Percentiles rank a stretch among this genome's conserved stretches.
phyloP scores from a whole-genome alignment of 306 rosid species.

The Geum urbanum region DNA sequence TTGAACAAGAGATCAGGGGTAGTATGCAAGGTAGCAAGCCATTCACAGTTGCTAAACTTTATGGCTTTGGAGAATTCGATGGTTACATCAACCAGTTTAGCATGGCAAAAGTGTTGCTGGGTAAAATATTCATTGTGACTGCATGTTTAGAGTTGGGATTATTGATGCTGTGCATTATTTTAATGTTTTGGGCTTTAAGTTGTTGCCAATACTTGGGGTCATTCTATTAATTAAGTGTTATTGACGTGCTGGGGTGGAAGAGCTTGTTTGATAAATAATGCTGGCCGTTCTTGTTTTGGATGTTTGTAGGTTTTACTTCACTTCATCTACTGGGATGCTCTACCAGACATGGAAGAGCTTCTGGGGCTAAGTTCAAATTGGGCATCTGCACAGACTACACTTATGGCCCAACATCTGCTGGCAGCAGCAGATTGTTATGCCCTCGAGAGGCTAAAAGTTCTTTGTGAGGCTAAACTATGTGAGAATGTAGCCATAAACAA shows the following conservation, averaged over 20 bases:
- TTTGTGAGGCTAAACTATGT: conserved; percentile 60
- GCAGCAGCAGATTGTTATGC: conserved; percentile 76
- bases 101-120: background rate
- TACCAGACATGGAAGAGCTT: conserved; percentile 59
- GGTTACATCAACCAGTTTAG: background rate
- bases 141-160: background rate
- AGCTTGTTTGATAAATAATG: conserved; percentile 1
- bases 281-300: conserved; percentile 9
- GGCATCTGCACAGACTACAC: conserved; percentile 36
- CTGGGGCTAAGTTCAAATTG: conserved; percentile 43
- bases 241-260: background rate
- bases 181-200: background rate
- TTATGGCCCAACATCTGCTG: conserved; percentile 65
- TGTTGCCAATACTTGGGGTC: background rate
- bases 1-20: background rate
- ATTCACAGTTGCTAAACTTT: background rate
- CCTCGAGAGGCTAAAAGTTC: conserved; percentile 59
- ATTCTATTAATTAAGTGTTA: background rate
- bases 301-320: conserved; percentile 57
- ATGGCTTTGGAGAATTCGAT: background rate
- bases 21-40: background rate
- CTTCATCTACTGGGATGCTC: conserved; percentile 58
- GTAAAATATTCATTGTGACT: background rate
- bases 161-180: background rate
- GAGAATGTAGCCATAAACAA: conserved; percentile 56